Conservation (phyloP, 371 early-diverging fungal genomes). For the Mycotypha africana region DNA sequence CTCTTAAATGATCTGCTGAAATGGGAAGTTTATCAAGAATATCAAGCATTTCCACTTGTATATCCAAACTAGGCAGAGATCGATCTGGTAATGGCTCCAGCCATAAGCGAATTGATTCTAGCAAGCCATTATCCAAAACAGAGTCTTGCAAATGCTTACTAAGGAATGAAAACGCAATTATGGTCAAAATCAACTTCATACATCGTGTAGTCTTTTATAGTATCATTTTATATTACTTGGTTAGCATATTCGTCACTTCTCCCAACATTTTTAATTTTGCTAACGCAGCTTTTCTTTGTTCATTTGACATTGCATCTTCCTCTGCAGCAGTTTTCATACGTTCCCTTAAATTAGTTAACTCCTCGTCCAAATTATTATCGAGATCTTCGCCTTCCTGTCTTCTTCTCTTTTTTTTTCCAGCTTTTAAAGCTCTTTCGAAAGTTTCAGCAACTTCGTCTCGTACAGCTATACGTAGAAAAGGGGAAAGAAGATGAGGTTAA, state of each 20-base stretch:
- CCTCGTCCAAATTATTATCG: constrained; percentile 56
- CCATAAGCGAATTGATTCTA: constrained; percentile 89
- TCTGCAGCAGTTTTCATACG: constrained; percentile 82
- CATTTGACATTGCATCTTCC: constrained; percentile 73
- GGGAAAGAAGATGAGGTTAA: no score
- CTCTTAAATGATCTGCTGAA: constrained; percentile 81
- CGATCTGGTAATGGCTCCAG: constrained; percentile 96
- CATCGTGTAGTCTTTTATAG: not conserved
- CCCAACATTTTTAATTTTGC: constrained; percentile 82
- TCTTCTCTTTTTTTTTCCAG: constrained; percentile 60
- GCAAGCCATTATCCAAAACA: constrained; percentile 83
- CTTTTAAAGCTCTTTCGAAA: constrained; percentile 55
- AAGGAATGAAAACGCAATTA: not conserved
- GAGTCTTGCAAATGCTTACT: constrained; percentile 61
- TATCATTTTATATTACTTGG: constrained; percentile 46
- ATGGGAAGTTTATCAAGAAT: constrained; percentile 76
- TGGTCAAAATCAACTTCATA: not conserved
- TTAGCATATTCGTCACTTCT: constrained; percentile 58
- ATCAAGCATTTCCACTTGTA: constrained; percentile 82
- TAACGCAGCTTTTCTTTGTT: constrained; percentile 69
- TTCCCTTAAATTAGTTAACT: constrained; percentile 58
- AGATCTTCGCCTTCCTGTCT: constrained; percentile 65
- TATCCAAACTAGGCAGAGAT: constrained; percentile 89
- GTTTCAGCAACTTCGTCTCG: constrained; percentile 55
- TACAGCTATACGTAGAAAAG: constrained; percentile 23